Evolutionary conservation across 441 rosid genomes (phyloP).

Genomic region (Arabidopsis hybrid): DNA sequence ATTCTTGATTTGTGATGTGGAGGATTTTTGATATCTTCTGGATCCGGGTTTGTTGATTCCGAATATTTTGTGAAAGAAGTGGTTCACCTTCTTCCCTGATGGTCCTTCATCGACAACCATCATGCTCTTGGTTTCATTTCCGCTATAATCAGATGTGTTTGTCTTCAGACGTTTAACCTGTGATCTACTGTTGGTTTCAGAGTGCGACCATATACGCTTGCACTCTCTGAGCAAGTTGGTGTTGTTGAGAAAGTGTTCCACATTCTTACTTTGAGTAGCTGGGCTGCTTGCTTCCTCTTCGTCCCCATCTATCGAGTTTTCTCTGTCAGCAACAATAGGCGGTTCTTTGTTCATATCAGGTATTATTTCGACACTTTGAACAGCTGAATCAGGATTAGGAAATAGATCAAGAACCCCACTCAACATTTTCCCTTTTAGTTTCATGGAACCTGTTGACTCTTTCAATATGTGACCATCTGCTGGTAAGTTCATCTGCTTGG

Average conservation of each 20-base stretch:
- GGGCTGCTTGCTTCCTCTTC: constrained; percentile 56
- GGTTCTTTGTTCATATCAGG: constrained; percentile 56
- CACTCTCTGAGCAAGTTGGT: constrained; percentile 45
- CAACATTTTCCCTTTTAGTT: constrained; percentile 50
- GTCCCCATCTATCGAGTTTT: constrained; percentile 36
- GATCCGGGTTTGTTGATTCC: constrained; percentile 46
- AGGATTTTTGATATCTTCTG: constrained; percentile 41
- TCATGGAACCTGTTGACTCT: constrained; percentile 49
- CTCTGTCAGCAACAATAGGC: constrained; percentile 40
- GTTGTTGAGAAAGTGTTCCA: constrained; percentile 49
- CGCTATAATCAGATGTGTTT: constrained; percentile 46
- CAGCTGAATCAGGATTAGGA: constrained; percentile 46
- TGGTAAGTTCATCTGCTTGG: constrained; percentile 39
- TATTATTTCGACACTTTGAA: constrained; percentile 36
- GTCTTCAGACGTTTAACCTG: constrained; percentile 86
- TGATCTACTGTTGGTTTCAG: constrained; percentile 61
- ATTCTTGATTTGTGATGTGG: constrained; percentile 42
- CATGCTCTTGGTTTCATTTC: constrained; percentile 54
- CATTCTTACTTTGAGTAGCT: constrained; percentile 69
- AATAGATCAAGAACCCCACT: constrained; percentile 48
- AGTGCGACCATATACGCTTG: constrained; percentile 48
- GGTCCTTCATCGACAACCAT: constrained; percentile 53
- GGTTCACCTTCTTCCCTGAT: constrained; percentile 49
- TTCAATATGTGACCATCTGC: constrained; percentile 48
- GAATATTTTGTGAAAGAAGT: constrained; percentile 42